These are phyloP conservation scores for Fusarium verrucosum DNA, from an alignment of 2,329 filamentous ascomycete species.

Conservation along the genomic window DNA sequence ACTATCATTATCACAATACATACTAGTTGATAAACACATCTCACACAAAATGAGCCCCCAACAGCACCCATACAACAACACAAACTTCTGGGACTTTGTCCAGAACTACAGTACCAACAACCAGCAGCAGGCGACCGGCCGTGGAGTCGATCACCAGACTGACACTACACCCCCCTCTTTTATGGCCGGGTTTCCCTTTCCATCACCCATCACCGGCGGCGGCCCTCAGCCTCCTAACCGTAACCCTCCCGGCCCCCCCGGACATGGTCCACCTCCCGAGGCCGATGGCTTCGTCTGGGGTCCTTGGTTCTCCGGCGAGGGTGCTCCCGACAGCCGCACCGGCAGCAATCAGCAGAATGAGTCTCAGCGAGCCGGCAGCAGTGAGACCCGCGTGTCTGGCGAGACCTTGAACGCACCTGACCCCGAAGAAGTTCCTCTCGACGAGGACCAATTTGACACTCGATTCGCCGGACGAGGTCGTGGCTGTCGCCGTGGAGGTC, in stretches of 20 bases:
- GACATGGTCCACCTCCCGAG: slow-evolving; percentile 30
- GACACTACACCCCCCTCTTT: slow-evolving; percentile 40
- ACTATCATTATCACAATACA: background rate
- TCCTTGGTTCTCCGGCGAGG: slow-evolving; percentile 42
- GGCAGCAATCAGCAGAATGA: slow-evolving; percentile 32
- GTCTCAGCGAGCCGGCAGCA: slow-evolving; percentile 30
- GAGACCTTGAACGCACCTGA: slow-evolving; percentile 49
- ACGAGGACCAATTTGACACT: slow-evolving; percentile 44
- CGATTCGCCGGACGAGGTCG: slow-evolving; percentile 38
- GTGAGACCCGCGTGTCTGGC: slow-evolving; percentile 50
- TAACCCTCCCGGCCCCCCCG: slow-evolving; percentile 20
- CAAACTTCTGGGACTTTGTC: slow-evolving; percentile 50
- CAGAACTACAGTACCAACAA: slow-evolving; percentile 48
- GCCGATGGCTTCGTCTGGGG: slow-evolving; percentile 40
- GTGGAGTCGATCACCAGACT: slow-evolving; percentile 52
- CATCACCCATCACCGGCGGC: slow-evolving; percentile 25
- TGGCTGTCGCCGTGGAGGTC: slow-evolving; percentile 36
- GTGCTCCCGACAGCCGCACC: slow-evolving; percentile 31
- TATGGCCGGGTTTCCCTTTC: slow-evolving; percentile 50
- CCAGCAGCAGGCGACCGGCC: slow-evolving; percentile 46
- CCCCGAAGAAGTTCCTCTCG: slow-evolving; percentile 47
- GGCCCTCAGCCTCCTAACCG: slow-evolving; percentile 11
- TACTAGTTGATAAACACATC: background rate
- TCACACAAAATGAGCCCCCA: slow-evolving; percentile 38
- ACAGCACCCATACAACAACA: slow-evolving; percentile 37